These are phyloP conservation scores for Chamaenerion angustifolium DNA, from an alignment of 345 rosid species.

Conservation along the genomic window DNA sequence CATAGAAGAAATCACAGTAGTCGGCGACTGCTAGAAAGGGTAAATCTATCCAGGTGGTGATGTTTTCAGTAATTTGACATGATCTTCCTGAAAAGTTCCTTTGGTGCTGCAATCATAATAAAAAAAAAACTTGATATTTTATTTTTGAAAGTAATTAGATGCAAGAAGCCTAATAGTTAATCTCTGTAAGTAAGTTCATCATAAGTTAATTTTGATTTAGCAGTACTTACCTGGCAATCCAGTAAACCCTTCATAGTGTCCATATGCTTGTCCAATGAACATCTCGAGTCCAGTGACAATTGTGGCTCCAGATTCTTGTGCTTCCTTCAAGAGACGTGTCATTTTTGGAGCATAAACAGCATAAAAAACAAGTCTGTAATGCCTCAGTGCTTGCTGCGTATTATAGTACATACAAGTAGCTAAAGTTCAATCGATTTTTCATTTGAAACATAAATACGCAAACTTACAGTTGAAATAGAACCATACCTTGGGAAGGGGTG, in stretches of 20 bases:
- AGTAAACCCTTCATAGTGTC: slow-evolving; percentile 71
- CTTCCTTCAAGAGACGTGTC: slow-evolving; percentile 73
- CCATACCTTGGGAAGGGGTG: slow-evolving; percentile 74
- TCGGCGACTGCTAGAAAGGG: too few relatives aligned
- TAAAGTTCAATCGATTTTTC: too few relatives aligned
- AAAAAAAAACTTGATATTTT: too few relatives aligned
- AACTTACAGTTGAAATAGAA: background rate
- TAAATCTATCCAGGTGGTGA: too few relatives aligned
- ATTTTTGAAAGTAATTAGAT: background rate
- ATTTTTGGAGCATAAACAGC: slow-evolving; percentile 81
- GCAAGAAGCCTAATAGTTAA: slow-evolving; percentile 7
- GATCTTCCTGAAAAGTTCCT: slow-evolving; percentile 48
- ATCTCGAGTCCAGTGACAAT: slow-evolving; percentile 70
- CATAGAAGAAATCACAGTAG: too few relatives aligned
- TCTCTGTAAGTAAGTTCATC: background rate
- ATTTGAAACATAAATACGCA: too few relatives aligned
- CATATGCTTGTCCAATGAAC: slow-evolving; percentile 89
- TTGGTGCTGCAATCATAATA: slow-evolving; percentile 47
- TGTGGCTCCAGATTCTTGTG: slow-evolving; percentile 63
- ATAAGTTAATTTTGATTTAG: background rate
- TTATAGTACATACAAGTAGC: too few relatives aligned
- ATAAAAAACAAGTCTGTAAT: slow-evolving; percentile 64
- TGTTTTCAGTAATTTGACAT: slow-evolving; percentile 44
- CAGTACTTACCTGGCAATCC: slow-evolving; percentile 15
- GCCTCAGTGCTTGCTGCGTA: slow-evolving; percentile 52